A percentile compares a stretch with the other conserved stretches of the same genome.
Conservation (phyloP, 192 early-diverging fungal genomes). For the Anaeromyces robustus region DNA sequence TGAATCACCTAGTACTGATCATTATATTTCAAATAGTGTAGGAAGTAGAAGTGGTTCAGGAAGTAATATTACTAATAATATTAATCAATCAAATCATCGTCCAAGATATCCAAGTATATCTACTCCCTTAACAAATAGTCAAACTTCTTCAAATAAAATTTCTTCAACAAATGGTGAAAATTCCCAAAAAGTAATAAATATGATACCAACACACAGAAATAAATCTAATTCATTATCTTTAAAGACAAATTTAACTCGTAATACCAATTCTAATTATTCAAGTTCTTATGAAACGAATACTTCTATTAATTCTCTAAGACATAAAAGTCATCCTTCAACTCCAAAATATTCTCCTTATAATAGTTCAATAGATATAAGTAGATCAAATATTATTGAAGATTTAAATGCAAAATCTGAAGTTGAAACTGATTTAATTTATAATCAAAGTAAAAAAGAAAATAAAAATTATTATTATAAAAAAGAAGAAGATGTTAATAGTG, state of each 20-base stretch:
- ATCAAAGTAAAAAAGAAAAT: no score
- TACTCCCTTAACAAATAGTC: neutral
- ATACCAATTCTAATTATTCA: neutral
- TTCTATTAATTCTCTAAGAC: neutral
- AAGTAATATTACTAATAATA: neutral
- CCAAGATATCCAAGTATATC: neutral
- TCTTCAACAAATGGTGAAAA: no score
- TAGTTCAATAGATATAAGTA: neutral
- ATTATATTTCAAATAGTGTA: neutral
- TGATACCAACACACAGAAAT: neutral
- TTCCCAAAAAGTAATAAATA: neutral
- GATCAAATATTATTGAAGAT: neutral
- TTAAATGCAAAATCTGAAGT: no score
- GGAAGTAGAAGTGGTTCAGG: neutral
- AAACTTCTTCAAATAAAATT: neutral
- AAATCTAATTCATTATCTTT: no score
- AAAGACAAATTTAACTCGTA: neutral
- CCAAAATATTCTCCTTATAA: no score
- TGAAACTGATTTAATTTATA: no score
- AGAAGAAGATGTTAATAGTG: neutral
- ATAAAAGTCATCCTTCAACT: neutral
- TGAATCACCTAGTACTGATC: neutral
- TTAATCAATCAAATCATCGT: neutral
- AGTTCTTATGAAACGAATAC: neutral
- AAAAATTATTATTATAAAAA: neutral